Evolutionary conservation across 257 asterid species (phyloP).

Genomic region (Petunia secreta): DNA sequence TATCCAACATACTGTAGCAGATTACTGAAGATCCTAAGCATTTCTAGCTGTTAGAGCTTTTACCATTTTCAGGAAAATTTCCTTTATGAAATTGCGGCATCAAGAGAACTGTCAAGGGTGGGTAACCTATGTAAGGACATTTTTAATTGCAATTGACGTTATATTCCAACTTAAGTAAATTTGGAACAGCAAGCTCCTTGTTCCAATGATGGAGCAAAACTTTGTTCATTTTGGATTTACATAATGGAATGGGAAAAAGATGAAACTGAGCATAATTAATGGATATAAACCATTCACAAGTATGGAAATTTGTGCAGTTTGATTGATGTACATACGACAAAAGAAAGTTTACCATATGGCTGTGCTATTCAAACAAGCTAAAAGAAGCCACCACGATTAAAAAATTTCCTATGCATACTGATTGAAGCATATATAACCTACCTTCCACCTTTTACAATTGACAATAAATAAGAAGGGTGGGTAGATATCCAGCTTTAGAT

Average conservation of each 20-base stretch:
- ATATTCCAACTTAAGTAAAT: neutral
- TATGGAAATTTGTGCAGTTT: neutral
- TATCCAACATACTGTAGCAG: neutral
- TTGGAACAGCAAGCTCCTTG: neutral
- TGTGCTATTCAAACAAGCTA: neutral
- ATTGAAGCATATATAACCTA: neutral
- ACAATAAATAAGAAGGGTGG: neutral
- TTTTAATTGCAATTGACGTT: neutral
- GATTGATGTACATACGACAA: neutral
- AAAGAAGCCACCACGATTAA: neutral
- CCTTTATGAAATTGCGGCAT: neutral
- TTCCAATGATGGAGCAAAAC: neutral
- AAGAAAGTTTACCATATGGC: neutral
- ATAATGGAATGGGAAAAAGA: slow-evolving; percentile 8
- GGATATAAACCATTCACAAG: neutral
- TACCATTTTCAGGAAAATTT: neutral
- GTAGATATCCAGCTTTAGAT: neutral
- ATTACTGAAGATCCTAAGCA: neutral
- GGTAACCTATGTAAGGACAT: neutral
- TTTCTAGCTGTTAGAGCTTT: neutral
- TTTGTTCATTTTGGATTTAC: neutral
- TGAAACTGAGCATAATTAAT: neutral
- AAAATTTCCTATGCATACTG: slow-evolving; percentile 6
- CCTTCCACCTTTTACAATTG: slow-evolving; percentile 28
- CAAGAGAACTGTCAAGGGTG: neutral